Base-by-base conservation (phyloP, 352 stramenopile species). In the Peronospora belbahrii region DNA sequence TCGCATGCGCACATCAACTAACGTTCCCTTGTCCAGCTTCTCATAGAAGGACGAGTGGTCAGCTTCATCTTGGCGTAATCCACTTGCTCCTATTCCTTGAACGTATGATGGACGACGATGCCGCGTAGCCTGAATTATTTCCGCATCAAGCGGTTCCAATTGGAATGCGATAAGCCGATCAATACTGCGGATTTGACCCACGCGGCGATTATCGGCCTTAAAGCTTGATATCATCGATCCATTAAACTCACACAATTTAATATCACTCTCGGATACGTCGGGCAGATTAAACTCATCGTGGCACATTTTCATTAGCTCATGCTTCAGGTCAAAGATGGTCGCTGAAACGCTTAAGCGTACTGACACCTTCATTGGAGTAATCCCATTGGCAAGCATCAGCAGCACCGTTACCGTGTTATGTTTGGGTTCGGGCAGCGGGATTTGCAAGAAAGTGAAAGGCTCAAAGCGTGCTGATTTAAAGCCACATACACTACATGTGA, bases 401-500 rank as follows among this genome's bases (percentile, higher is more conserved):
- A 81, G 58, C 13, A 95, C 66, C 0, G 78, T 91, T 19, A 94
- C 70, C 2, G 83, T 87, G 40, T 74, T 89, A 58, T 88, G 82
- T 34, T 55, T 97, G 10, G 80, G 70, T 28, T 97, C 91, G 0
- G 85, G 85, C 11, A 96, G 51, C 2, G 85, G 85, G 23, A 96
- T 60, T 43, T 93, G 76, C 2, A 96, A 47, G 25, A 94, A 92
- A 11, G 84, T 97, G 43, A 97, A 98, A 4, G 91, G 83, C 48
- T 98, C 93, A 43, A 97, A 98, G 9, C 88, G 81, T 17, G 85
- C 83, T 10, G 75, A 95, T 56, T 89, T 95, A 59, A 99, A 98
- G 9, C 86, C 86, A 56, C 97, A 99, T 14, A 84, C 74, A 42
- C 83, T 90, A 61, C 97, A 99, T 20, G 86, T 97, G 18, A 98